These are phyloP conservation scores for Lablab purpureus DNA, from an alignment of 306 rosid species.

Conservation along the genomic window DNA sequence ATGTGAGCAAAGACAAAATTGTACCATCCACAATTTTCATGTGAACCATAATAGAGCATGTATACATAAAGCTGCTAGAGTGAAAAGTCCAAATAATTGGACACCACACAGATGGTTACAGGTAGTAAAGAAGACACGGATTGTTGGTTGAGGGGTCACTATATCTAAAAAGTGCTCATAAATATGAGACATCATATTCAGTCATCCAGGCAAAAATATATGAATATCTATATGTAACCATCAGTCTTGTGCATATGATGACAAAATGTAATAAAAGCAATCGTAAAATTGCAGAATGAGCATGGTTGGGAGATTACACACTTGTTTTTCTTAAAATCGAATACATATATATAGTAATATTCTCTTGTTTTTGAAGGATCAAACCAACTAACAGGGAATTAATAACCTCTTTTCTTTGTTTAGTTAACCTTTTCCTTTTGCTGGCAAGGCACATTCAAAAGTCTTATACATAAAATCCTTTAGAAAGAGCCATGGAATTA, in stretches of 20 bases:
- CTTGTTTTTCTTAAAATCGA: background rate
- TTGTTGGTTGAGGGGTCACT: constrained; percentile 69
- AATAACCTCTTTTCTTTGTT: too few relatives aligned
- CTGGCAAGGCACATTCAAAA: too few relatives aligned
- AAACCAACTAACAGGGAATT: too few relatives aligned
- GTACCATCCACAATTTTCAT: constrained; percentile 59
- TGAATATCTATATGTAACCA: background rate
- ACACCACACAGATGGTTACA: constrained; percentile 59
- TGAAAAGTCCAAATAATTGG: constrained; percentile 52
- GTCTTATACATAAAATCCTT: background rate
- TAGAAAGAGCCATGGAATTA: background rate
- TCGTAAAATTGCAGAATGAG: constrained; percentile 34
- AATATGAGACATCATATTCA: constrained; percentile 51
- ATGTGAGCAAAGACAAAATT: constrained; percentile 38
- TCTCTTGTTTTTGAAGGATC: too few relatives aligned
- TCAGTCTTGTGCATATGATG: background rate
- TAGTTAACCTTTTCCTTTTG: too few relatives aligned
- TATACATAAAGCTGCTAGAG: constrained; percentile 3
- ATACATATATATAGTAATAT: too few relatives aligned
- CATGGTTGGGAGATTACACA: background rate
- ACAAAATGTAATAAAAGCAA: constrained; percentile 38
- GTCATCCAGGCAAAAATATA: constrained; percentile 24
- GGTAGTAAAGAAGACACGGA: constrained; percentile 52
- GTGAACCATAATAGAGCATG: constrained; percentile 42
- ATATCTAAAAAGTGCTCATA: constrained; percentile 59